Evolutionary conservation across 2,329 filamentous ascomycete genomes (phyloP), one percentile per base, ranked within the genome.

Genomic region (Exophiala viscosa): DNA sequence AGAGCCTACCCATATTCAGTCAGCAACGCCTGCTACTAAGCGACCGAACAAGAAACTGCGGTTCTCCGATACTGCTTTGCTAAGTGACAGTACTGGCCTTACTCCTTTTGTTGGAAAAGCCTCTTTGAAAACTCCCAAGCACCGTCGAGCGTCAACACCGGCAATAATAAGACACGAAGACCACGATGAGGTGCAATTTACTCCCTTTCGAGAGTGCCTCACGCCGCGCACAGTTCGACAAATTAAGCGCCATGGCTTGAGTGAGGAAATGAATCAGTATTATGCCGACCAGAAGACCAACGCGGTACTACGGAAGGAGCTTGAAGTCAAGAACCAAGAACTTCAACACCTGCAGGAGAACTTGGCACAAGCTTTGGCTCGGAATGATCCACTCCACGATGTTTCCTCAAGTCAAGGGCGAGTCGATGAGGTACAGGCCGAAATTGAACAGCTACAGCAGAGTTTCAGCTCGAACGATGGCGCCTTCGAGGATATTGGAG

Each of bases 251-350:
- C 66, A 70, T 46, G 71, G 74, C 3, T 59, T 77, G 42, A 76
- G 74, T 50, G 69, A 75, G 54, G 74, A 76, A 53, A 70, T 74
- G 52, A 75, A 75, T 56, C 62, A 66, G 18, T 67, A 73, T 34
- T 66, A 75, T 35, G 67, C 68, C 5, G 72, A 73, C 49, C 71
- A 69, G 53, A 67, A 67, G 17, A 60, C 55, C 10, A 61, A 64
- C 15, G 52, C 45, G 13, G 61, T 59, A 31, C 43, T 62, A 36
- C 52, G 62, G 13, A 64, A 62, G 32, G 59, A 65, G 36, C 48
- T 68, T 36, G 43, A 62, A 23, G 43, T 48, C 15, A 67, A 67
- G 43, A 67, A 69, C 28, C 54, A 63, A 6, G 63, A 70, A 45
- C 42, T 70, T 15, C 58, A 58, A 36, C 49, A 38, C 5, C 51